These are phyloP conservation scores for Mrakia hoshinonis DNA, from an alignment of 768 basidiomycete species.

Conservation along the genomic window DNA sequence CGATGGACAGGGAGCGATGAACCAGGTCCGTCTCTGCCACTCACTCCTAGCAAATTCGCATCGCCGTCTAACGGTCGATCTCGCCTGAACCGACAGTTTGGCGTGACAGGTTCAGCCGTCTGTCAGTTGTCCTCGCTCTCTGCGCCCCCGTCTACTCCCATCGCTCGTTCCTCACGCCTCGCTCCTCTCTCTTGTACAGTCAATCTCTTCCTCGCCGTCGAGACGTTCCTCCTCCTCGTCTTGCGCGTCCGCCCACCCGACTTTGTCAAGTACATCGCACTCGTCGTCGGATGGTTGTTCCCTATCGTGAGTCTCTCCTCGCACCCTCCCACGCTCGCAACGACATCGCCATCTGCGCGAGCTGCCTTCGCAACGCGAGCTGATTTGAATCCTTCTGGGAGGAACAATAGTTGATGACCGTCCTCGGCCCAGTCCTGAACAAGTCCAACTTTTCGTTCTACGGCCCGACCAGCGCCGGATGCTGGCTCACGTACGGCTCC, in stretches of 20 bases:
- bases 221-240: conserved; percentile 8
- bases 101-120: not conserved
- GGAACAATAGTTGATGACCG: not conserved
- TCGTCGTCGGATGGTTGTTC: not conserved
- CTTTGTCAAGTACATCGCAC: not conserved
- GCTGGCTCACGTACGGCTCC: not conserved
- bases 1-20: not conserved
- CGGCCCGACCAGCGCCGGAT: not conserved
- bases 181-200: not conserved
- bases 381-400: not conserved
- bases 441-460: not conserved
- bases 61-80: not conserved
- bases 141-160: not conserved
- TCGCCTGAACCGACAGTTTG: not conserved
- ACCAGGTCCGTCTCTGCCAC: conserved; percentile 1
- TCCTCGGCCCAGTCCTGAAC: not conserved
- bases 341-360: not conserved
- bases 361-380: not conserved
- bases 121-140: not conserved
- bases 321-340: too few species aligned
- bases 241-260: not conserved
- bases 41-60: not conserved
- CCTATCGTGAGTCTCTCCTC: not conserved
- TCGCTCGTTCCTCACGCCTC: not conserved
- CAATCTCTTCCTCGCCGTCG: not conserved